Base-by-base conservation (phyloP, 768 basidiomycete genomes). In the Suillus plorans region DNA sequence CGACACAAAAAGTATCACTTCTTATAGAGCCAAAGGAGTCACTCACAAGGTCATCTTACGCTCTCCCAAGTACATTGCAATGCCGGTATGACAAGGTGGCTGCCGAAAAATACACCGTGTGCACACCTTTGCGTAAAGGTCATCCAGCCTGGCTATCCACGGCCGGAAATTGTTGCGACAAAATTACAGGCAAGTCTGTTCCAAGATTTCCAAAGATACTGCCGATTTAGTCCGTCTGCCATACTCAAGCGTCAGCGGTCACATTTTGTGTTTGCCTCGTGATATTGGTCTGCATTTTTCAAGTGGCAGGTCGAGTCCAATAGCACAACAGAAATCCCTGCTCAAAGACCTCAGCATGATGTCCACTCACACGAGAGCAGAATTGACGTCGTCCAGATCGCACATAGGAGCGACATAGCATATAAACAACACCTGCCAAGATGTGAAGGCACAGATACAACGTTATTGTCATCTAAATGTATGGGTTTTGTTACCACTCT, bases 401-500 rank as follows among this genome's bases (percentile, higher is more conserved):
- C 25, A 55, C 6, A 59, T 31, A 31, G 58, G 41, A 28, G 50
- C 34, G 34, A 59, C 50, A 41, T 34, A 61, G 28, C 37, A 62
- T 50, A 39, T 60, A 37, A 58, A 36, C 52, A 62, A 37, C 45
- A 39, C 49, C 31, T 55, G 61, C 14, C n/a, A 60, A 36, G 61
- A 62, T 39, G 58, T 42, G 42, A 18, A 61, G 25, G 20, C 62
- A 16, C 25, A 59, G 41, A 59, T 44, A 59, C 25, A 59, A 42
- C 10, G 25, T 59, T 31, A 59, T 59, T 60, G 60, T 76, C 82
- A 82, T 78, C 82, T 87, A 80, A 90, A 91, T 22, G 89, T 89
- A 77, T 81, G 79, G 45, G 89, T 88, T 77, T 85, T 84, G 73
- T 91, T 91, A 55, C 90, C 90, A 65, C 84, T 83, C 74, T 84